Conservation (phyloP, 768 basidiomycete genomes). For the Sutorius australiensis region DNA sequence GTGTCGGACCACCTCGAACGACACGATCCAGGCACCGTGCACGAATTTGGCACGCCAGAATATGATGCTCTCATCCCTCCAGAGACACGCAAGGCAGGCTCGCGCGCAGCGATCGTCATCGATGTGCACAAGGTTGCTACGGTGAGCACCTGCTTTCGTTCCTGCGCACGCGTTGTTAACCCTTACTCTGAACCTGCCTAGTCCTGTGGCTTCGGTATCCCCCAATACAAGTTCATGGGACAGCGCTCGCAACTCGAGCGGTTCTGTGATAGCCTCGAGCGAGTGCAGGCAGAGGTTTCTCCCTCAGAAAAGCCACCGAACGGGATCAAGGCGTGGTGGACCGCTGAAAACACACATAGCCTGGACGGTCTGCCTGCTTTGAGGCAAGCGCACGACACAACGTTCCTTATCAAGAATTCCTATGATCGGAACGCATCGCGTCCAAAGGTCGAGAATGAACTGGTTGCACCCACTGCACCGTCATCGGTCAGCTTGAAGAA, state of each 20-base stretch:
- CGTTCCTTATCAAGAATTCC: constrained; percentile 15
- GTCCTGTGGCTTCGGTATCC: constrained; percentile 68
- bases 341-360: constrained; percentile 44
- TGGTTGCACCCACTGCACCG: neutral
- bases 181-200: constrained; percentile 19
- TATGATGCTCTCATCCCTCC: constrained; percentile 51
- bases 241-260: constrained; percentile 53
- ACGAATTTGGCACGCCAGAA: constrained; percentile 62
- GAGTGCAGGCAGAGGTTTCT: constrained; percentile 31
- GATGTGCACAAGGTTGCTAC: constrained; percentile 58
- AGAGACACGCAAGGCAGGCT: constrained; percentile 48
- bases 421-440: constrained; percentile 19
- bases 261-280: constrained; percentile 44
- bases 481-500: neutral
- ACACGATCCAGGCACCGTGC: constrained; percentile 43
- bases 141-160: constrained; percentile 26
- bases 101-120: constrained; percentile 57
- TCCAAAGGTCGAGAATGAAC: neutral
- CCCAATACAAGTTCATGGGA: constrained; percentile 52
- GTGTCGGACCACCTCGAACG: neutral
- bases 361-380: constrained; percentile 57
- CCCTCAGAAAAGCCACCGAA: constrained; percentile 27
- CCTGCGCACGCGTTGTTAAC: neutral
- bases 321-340: constrained; percentile 58
- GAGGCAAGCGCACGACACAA: constrained; percentile 24